phyloP scores from a whole-genome alignment of 176 grass and related monocot species.

The Phoenix roebelenii region DNA sequence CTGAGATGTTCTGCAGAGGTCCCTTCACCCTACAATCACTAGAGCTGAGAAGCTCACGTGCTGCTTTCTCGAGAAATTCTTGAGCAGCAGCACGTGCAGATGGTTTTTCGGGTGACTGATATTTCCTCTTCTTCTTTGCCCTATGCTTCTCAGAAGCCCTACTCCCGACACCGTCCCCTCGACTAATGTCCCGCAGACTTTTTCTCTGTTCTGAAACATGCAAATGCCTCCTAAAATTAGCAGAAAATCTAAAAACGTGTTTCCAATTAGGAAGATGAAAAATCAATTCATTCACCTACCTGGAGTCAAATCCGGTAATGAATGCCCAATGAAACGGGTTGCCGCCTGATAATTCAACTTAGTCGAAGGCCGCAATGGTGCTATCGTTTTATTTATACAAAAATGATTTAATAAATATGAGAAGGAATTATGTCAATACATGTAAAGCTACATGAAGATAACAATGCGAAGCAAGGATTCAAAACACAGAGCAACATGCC shows the following conservation, averaged over 20 bases:
- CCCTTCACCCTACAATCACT: conserved; percentile 40
- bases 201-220: conserved; percentile 70
- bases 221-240: not conserved
- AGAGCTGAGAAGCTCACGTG: conserved; percentile 55
- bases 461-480: not conserved
- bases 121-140: conserved; percentile 68
- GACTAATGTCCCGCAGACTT: conserved; percentile 62
- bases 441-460: not conserved
- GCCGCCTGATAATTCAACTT: conserved; percentile 71
- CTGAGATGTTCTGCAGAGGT: conserved; percentile 42
- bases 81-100: conserved; percentile 59
- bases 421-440: not conserved
- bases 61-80: conserved; percentile 84
- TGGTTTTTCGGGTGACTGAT: conserved; percentile 36
- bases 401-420: not conserved
- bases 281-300: conserved; percentile 32
- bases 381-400: conserved; percentile 22
- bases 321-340: conserved; percentile 70
- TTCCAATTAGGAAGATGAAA: conserved; percentile 2
- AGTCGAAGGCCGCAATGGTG: conserved; percentile 63
- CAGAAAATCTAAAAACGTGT: not conserved
- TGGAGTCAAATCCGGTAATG: conserved; percentile 56
- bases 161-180: conserved; percentile 33
- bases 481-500: too few species aligned
- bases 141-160: conserved; percentile 19